Base-by-base conservation (phyloP, 371 early-diverging fungal genomes). In the Mucor sp. region DNA sequence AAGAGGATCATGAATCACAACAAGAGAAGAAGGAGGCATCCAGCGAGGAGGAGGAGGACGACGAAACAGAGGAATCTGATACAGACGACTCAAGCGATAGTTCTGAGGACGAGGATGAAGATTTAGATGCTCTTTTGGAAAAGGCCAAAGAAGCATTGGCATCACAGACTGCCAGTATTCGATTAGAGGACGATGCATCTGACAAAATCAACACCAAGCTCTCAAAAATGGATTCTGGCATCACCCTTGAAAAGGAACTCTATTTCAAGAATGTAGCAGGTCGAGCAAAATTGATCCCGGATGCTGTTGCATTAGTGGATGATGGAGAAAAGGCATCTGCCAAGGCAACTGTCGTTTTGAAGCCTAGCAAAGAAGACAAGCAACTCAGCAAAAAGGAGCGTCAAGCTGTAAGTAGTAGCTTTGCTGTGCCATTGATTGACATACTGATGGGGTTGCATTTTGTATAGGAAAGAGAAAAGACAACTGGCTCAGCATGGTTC, bases 401-500 rank as follows among this genome's bases (percentile, higher is more conserved):
- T 19, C 80, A 83, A 74, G 66, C 76, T 58, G 82, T 81, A 69
- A 33, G 62, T 63, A 32, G 12, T 66, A 56, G 1, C 4, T 6
- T 27, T 4, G 47, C 30, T 4, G 15, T 7, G n/a, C 44, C 8
- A 12, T 37, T 47, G 23, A 19, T 11, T 56, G 17, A 6, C n/a
- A 6, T 50, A 23, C 23, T 50, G 1, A 6, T 30, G 6, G 6
- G 6, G 35, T 9, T 35, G 35, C 1, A 35, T 9, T 3, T 30
- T 30, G 25, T 44, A 1, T 71, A 88, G 80, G 85, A 87, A 60
- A 78, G 85, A 64, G 89, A 86, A 67, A 81, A 87, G 74, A 91
- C 90, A 0, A 71, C 90, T 4, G 94, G 93, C 8, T 83, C 84
- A 50, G 87, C 90, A 57, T 98, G 99, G 99, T 98, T 97, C 74